Conservation (phyloP, 768 basidiomycete genomes). For the Neoboletus brunneissimus region DNA sequence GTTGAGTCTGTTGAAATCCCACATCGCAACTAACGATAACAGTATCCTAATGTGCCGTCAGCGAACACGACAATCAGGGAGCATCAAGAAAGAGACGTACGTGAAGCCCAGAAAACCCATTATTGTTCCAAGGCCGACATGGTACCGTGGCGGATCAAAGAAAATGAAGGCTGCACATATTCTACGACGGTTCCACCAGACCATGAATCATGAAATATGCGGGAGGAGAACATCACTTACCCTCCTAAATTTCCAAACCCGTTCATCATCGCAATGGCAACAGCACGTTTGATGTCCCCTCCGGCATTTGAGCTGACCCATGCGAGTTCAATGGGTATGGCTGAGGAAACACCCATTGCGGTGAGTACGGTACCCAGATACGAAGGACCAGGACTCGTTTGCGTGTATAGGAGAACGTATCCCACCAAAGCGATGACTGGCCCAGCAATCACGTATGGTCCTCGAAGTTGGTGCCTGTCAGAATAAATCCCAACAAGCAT, state of each 20-base stretch:
- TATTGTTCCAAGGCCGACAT: conserved; percentile 31
- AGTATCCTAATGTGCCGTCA: conserved; percentile 36
- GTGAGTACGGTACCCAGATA: conserved; percentile 48
- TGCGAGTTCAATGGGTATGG: conserved; percentile 41
- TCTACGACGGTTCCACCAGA: conserved; percentile 18
- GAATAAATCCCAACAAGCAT: conserved; percentile 39
- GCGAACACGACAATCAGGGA: conserved; percentile 21
- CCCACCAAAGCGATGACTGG: conserved; percentile 43
- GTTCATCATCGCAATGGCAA: conserved; percentile 49
- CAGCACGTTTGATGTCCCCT: conserved; percentile 49
- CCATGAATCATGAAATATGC: neutral
- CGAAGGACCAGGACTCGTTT: conserved; percentile 9
- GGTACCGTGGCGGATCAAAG: conserved; percentile 36
- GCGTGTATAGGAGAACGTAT: conserved; percentile 44
- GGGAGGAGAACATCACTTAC: conserved; percentile 25
- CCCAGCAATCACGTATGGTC: conserved; percentile 46
- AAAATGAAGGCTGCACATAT: conserved; percentile 43
- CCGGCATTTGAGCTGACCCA: conserved; percentile 56
- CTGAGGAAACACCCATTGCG: conserved; percentile 49
- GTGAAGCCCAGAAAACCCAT: conserved; percentile 27
- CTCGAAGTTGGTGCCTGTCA: conserved; percentile 41
- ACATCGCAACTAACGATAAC: conserved; percentile 40
- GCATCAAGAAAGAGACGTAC: conserved; percentile 14
- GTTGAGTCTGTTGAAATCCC: conserved; percentile 46
- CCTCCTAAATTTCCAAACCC: conserved; percentile 58